Evolutionary conservation across 2,329 filamentous ascomycete genomes (phyloP), one percentile per base, ranked within the genome.

Genomic region (Exserohilum turcica): DNA sequence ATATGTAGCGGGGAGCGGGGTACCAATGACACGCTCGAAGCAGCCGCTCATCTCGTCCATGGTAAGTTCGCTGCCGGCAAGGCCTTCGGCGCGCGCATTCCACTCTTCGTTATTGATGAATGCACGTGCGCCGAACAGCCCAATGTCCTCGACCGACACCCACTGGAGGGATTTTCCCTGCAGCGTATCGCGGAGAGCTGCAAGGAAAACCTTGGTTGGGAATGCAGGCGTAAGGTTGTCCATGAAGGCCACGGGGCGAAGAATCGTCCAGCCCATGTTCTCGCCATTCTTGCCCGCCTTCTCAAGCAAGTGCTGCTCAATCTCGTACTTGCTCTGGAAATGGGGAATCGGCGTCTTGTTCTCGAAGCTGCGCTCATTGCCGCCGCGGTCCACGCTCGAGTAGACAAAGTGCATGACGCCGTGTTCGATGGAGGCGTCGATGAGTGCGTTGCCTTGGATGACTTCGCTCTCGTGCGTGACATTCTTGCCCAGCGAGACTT

Each of bases 161-260:
- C 73, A 74, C 52, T 77, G 73, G 16, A 80, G 59, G 1, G 74
- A 66, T 54, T 78, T 80, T 0, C 71, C 76, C 40, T 75, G 66
- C 13, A 82, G 50, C 0, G 69, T 71, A 31, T 75, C 71, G 31
- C 76, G 68, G 65, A 78, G 77, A 12, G 76, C 73, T 0, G 80
- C 76, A 0, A 77, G 65, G 63, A 84, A 83, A 2, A 79, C 73
- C 51, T 79, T 80, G 3, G 79, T 80, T 7, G 76, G 57, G 58
- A 83, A 79, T 9, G 75, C 76, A 0, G 78, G 75, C 2, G 64
- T 69, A 4, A 83, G 61, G 70, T 87, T 85, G 44, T 88, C 85
- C 76, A 86, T 83, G 72, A 88, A 88, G 1, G 81, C 83, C 0
- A 82, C 80, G 0, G 86, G 86, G 3, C 85, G 79, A 2, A 88